Evolutionary conservation across 768 basidiomycete genomes (phyloP).

Genomic region (Daedaleopsis nitida): DNA sequence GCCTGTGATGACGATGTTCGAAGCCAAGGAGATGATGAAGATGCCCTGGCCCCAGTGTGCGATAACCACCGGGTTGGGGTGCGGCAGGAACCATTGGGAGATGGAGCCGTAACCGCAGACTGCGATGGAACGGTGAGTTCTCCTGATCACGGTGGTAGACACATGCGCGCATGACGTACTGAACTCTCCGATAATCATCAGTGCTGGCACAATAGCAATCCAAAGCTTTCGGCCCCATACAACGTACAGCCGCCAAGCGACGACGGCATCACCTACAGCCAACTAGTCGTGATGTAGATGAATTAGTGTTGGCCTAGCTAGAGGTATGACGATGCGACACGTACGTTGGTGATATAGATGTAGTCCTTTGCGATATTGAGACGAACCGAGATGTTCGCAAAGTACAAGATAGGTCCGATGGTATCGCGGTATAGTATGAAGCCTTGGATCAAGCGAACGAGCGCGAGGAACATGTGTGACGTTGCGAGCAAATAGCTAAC

Average conservation of each 20-base stretch:
- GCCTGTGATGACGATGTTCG: conserved; percentile 14
- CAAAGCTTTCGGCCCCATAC: conserved; percentile 9
- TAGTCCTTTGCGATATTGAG: conserved; percentile 12
- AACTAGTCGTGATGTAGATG: background rate
- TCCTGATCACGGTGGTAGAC: background rate
- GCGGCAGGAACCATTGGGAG: conserved; percentile 1
- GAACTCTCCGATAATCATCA: conserved; percentile 2
- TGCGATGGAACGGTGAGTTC: background rate
- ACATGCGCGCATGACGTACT: background rate
- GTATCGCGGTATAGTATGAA: background rate
- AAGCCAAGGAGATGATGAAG: conserved; percentile 9
- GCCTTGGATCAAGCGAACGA: background rate
- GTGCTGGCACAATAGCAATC: conserved; percentile 1
- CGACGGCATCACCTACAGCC: conserved; percentile 6
- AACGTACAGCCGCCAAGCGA: conserved; percentile 13
- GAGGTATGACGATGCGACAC: background rate
- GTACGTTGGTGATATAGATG: conserved; percentile 17
- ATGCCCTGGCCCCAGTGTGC: conserved; percentile 8
- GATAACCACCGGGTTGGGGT: background rate
- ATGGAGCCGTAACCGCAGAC: conserved; percentile 13
- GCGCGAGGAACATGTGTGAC: background rate
- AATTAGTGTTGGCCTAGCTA: background rate
- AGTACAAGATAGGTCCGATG: background rate
- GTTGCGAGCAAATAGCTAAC: conserved; percentile 1
- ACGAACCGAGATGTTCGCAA: background rate